Evolutionary conservation across 331 rosid genomes (phyloP), one percentile per base, ranked within the genome.

Genomic region (Quercus lobata): DNA sequence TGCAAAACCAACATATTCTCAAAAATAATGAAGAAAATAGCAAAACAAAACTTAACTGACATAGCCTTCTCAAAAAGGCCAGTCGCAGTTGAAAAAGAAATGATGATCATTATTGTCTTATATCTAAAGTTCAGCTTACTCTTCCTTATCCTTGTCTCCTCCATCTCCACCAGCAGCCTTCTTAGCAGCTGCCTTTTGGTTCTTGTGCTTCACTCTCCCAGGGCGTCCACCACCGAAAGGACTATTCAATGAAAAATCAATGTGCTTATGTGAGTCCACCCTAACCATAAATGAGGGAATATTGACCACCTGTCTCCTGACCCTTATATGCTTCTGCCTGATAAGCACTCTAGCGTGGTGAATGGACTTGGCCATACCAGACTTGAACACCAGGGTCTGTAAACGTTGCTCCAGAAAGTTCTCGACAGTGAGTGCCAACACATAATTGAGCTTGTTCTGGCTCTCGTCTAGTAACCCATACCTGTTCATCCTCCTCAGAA

Each of bases 191-290:
- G 88, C 78, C 72, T 82, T 78, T 56, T 69, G 85, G 75, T 84
- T 74, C 88, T 5, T 80, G 79, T 85, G 66, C 83, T 84, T 84
- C 85, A 84, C 88, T 8, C 84, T 78, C 68, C 87, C 87, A 56
- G 81, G 87, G 12, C 80, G 82, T 14, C 87, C 87, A 57, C 88
- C 88, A 17, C 88, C 85, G 4, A 84, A 78, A 12, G 85, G 88
- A 30, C 85, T 84, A 1, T 85, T 81, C 37, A 76, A 73, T 32
- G 87, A 84, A 32, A 84, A 84, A 46, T 84, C 84, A 10, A 84
- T 80, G 78, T 80, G 87, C 71, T 84, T 84, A 44, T 84, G 78
- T 19, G 80, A 84, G 79, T 84, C 88, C 29, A 84, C 72, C 80
- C 79, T 77, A 77, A 81, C 85, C 85, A 84, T 77, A 44, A 84